Evolutionary conservation across 805 yeast genomes (phyloP).

Genomic region (Lachancea meyersii): DNA sequence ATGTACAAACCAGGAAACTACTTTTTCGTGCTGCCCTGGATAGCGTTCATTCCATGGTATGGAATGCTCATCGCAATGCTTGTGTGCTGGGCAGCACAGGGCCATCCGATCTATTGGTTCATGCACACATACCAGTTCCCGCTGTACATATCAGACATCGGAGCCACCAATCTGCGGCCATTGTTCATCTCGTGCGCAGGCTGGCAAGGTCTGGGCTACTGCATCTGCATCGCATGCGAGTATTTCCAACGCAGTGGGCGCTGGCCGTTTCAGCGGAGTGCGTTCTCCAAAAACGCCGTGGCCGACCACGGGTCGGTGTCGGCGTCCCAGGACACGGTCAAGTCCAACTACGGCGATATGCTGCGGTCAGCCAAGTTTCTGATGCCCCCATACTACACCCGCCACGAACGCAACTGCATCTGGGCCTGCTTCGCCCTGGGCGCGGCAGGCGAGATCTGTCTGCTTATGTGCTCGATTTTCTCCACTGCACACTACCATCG

Average conservation of each 20-base stretch:
- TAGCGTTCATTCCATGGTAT: conserved; percentile 73
- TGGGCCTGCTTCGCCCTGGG: conserved; percentile 41
- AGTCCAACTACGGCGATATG: conserved; percentile 18
- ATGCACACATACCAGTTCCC: conserved; percentile 42
- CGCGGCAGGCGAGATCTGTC: conserved; percentile 60
- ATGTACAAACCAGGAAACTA: conserved; percentile 37
- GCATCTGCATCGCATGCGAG: conserved; percentile 58
- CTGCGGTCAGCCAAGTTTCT: conserved; percentile 16
- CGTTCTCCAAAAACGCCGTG: conserved; percentile 34
- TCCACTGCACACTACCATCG: conserved; percentile 51
- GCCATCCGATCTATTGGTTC: conserved; percentile 62
- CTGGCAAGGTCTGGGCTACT: conserved; percentile 69
- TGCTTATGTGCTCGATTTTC: conserved; percentile 67
- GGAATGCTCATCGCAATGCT: conserved; percentile 83
- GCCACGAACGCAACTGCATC: conserved; percentile 36
- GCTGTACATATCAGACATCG: conserved; percentile 78
- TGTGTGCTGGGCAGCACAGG: conserved; percentile 72
- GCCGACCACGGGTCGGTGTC: conserved; percentile 24
- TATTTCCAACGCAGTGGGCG: conserved; percentile 51
- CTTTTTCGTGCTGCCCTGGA: conserved; percentile 54
- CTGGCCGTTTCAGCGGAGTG: conserved; percentile 30
- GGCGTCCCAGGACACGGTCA: conserved; percentile 8
- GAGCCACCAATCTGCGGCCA: conserved; percentile 82
- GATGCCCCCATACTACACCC: conserved; percentile 38
- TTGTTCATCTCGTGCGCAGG: conserved; percentile 74